These are phyloP conservation scores for Colletotrichum tropicicola DNA, from an alignment of 2,329 filamentous ascomycete genomes.

Conservation along the genomic window DNA sequence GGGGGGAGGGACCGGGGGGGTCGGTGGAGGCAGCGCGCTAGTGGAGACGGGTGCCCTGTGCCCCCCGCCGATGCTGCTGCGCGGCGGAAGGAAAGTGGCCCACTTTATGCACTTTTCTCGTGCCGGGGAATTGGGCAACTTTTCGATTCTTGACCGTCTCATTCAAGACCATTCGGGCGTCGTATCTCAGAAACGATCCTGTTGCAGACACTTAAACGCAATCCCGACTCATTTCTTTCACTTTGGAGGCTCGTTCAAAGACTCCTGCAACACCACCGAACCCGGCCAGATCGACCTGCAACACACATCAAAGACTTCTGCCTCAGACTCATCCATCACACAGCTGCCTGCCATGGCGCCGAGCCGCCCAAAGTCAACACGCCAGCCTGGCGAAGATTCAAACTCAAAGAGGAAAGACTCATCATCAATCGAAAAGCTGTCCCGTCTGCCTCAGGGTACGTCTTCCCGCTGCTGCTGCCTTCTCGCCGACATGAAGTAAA, in stretches of 20 bases:
- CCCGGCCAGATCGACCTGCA: not conserved
- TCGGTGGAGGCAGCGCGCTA: conserved; percentile 2
- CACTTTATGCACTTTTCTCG: conserved; percentile 7
- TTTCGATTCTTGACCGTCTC: not conserved
- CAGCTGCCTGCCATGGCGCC: conserved; percentile 31
- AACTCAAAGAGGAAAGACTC: not conserved
- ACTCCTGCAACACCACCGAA: not conserved
- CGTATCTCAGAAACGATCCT: not conserved
- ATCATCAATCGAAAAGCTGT: conserved; percentile 9
- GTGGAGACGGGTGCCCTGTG: not conserved
- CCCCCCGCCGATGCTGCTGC: not conserved
- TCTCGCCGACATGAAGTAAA: conserved; percentile 28
- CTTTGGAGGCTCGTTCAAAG: no score
- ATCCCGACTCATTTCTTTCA: no score
- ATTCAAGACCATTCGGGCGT: not conserved
- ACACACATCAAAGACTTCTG: not conserved
- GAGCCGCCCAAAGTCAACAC: not conserved
- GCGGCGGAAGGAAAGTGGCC: not conserved
- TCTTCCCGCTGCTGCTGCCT: not conserved
- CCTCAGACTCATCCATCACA: not conserved
- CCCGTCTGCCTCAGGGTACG: conserved; percentile 34
- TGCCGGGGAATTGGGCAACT: not conserved
- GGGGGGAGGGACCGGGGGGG: not conserved
- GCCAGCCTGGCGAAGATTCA: not conserved
- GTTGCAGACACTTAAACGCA: not conserved